These are phyloP conservation scores for Lactarius hatsudake DNA, from an alignment of 768 basidiomycete species.

Conservation along the genomic window DNA sequence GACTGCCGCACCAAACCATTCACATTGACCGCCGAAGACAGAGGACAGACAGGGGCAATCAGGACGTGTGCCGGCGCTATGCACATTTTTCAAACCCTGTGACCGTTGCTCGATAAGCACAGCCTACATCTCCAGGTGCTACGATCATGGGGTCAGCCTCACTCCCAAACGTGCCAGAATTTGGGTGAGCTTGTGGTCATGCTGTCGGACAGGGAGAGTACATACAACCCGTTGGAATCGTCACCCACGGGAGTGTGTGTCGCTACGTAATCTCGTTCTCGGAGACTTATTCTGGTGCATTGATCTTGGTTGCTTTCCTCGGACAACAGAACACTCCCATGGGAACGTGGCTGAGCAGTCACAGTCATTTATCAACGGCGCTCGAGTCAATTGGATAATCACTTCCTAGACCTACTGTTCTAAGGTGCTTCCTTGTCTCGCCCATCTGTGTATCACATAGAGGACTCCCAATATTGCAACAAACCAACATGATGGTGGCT, in stretches of 20 bases:
- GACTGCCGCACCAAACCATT: conserved; percentile 7
- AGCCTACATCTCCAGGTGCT: background rate
- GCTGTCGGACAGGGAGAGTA: background rate
- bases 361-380: conserved; percentile 6
- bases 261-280: conserved; percentile 1
- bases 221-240: background rate
- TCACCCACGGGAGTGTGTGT: conserved; percentile 1
- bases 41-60: background rate
- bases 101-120: conserved; percentile 6
- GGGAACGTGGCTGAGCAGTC: conserved; percentile 12
- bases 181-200: background rate
- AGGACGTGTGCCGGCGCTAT: background rate
- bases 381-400: background rate
- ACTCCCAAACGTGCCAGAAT: background rate
- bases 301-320: conserved; percentile 15
- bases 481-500: background rate
- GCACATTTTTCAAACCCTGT: background rate
- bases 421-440: background rate
- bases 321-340: conserved; percentile 5
- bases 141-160: background rate
- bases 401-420: background rate
- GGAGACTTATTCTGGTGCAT: conserved; percentile 4
- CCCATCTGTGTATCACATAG: conserved; percentile 14
- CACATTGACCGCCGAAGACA: conserved; percentile 8
- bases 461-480: background rate